Evolutionary conservation across 495 filamentous ascomycete genomes (phyloP).

Genomic region (Daldinia bambusicola): DNA sequence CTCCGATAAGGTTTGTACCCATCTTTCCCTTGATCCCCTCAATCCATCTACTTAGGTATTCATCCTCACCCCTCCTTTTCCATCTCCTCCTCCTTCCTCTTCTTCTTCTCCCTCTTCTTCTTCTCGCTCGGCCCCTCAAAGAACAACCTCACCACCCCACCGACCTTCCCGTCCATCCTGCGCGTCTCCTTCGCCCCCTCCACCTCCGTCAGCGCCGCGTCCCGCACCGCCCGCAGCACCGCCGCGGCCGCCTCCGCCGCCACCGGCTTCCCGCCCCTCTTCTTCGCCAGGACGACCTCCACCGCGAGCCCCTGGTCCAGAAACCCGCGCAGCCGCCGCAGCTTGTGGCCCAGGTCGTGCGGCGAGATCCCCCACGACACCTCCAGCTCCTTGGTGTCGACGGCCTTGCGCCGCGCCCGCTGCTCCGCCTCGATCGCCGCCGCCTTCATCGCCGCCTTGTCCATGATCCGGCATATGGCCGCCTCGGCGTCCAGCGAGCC

Average conservation of each 20-base stretch:
- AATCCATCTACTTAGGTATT: not conserved
- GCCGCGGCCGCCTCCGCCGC: constrained; percentile 50
- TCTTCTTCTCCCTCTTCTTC: constrained; percentile 26
- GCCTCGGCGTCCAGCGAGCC: constrained; percentile 4
- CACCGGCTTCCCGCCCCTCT: constrained; percentile 47
- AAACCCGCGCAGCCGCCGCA: constrained; percentile 69
- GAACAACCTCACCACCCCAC: constrained; percentile 47
- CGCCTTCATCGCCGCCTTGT: constrained; percentile 53
- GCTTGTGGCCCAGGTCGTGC: constrained; percentile 71
- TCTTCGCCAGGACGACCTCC: constrained; percentile 66
- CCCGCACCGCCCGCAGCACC: constrained; percentile 48
- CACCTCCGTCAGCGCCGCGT: constrained; percentile 38
- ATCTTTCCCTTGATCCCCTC: too few species aligned
- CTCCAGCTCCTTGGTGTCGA: constrained; percentile 74
- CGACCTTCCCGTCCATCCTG: constrained; percentile 52
- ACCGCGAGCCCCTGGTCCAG: constrained; percentile 71
- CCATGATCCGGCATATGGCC: constrained; percentile 75
- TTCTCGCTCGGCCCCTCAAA: constrained; percentile 48
- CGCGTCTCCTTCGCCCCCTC: constrained; percentile 54
- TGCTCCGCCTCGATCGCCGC: constrained; percentile 21
- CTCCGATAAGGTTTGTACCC: too few species aligned
- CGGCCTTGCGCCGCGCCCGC: constrained; percentile 25
- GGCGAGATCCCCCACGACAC: constrained; percentile 83
- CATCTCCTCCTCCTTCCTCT: not conserved
- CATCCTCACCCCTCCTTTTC: not conserved